Evolutionary conservation across 805 yeast genomes (phyloP).

Genomic region (Ogataea chonburiensis): DNA sequence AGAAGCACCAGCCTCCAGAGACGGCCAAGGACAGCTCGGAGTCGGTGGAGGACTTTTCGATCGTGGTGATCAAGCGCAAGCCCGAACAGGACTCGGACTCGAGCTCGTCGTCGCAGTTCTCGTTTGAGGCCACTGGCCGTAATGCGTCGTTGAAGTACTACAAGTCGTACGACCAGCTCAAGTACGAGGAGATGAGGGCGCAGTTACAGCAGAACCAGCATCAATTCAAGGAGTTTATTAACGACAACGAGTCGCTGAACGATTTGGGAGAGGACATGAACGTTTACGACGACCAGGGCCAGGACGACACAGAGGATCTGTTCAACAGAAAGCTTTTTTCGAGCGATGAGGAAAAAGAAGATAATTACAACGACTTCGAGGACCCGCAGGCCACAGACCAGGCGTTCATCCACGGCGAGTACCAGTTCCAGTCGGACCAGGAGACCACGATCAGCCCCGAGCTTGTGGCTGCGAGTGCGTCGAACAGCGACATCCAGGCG

Average conservation of each 20-base stretch:
- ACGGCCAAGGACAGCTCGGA: conserved; percentile 7
- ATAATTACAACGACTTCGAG: conserved; percentile 5
- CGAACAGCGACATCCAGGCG: conserved; percentile 13
- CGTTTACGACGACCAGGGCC: conserved; percentile 31
- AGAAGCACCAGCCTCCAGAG: conserved; percentile 3
- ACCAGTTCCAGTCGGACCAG: conserved; percentile 17
- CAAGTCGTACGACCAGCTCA: conserved; percentile 34
- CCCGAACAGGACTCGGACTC: conserved; percentile 4
- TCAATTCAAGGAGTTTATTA: conserved; percentile 25
- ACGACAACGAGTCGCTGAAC: conserved; percentile 26
- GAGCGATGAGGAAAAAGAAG: conserved; percentile 27
- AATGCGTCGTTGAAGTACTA: conserved; percentile 39
- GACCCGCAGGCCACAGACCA: conserved; percentile 2
- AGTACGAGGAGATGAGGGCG: conserved; percentile 23
- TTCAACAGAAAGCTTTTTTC: conserved; percentile 39
- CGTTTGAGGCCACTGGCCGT: conserved; percentile 37
- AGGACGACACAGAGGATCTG: conserved; percentile 39
- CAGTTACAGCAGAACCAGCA: conserved; percentile 19
- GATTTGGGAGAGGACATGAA: conserved; percentile 35
- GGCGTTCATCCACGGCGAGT: conserved; percentile 3
- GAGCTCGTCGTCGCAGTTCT: conserved; percentile 33
- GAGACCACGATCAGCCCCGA: conserved; percentile 21
- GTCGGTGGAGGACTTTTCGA: conserved; percentile 25
- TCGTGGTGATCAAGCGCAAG: conserved; percentile 22
- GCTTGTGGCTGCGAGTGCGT: conserved; percentile 11